A percentile compares a stretch with the other conserved stretches of the same genome.
These are phyloP conservation scores for Diaporthe citrichinensis DNA, from an alignment of 2,329 filamentous ascomycete genomes.

Conservation along the genomic window DNA sequence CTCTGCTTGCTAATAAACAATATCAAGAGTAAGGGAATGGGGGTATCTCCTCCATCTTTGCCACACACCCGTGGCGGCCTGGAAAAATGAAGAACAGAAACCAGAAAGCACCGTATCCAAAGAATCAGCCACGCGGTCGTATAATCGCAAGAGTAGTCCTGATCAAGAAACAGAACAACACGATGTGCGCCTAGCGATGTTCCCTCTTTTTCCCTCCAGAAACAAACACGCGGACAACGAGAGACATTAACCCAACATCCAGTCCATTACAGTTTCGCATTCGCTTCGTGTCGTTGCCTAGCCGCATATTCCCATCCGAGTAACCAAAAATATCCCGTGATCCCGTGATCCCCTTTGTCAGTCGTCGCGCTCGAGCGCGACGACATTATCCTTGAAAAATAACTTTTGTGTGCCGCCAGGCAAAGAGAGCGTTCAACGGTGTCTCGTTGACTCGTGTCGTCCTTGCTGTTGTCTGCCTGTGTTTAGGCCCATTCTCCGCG, in stretches of 20 bases:
- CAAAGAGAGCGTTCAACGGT: constrained; percentile 15
- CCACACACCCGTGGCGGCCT: constrained; percentile 14
- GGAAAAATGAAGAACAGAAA: constrained; percentile 2
- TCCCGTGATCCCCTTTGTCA: constrained; percentile 28
- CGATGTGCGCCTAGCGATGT: constrained; percentile 35
- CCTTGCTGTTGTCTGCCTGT: constrained; percentile 23
- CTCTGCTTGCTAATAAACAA: constrained; percentile 8
- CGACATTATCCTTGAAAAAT: constrained; percentile 4
- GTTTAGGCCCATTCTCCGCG: not conserved
- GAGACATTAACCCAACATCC: constrained; percentile 24
- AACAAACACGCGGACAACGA: constrained; percentile 1
- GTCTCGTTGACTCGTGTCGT: constrained; percentile 3
- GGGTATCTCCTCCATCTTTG: constrained; percentile 39
- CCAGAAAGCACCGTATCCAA: not conserved
- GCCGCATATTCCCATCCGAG: not conserved
- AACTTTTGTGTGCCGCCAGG: constrained; percentile 31
- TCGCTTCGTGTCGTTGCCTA: constrained; percentile 13
- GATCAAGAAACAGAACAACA: constrained; percentile 29
- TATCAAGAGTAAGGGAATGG: constrained; percentile 30
- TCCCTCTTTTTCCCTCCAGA: not conserved
- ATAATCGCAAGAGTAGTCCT: not conserved
- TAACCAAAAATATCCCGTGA: not conserved
- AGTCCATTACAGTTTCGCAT: constrained; percentile 37
- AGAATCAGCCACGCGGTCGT: not conserved
- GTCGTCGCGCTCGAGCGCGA: constrained; percentile 10